phyloP scores from a whole-genome alignment of 2,329 filamentous ascomycete species.

The Pseudogymnoascus verrucosus region DNA sequence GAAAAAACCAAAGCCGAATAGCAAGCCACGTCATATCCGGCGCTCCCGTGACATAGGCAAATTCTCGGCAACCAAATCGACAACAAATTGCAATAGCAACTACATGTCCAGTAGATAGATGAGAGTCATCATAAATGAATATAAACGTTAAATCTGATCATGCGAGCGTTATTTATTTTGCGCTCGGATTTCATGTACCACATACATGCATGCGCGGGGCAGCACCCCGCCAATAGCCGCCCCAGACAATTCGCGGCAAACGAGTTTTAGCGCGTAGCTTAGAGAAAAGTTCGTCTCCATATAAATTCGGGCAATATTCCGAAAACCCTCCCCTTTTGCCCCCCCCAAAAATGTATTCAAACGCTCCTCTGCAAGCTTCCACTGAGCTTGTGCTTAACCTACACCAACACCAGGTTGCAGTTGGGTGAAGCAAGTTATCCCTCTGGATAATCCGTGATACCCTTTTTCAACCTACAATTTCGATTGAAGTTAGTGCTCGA shows the following conservation, averaged over 20 bases:
- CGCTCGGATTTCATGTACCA: not conserved
- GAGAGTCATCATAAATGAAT: not conserved
- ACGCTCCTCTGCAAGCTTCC: not conserved
- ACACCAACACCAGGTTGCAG: constrained; percentile 7
- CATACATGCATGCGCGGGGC: constrained; percentile 6
- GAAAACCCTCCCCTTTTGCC: constrained; percentile 5
- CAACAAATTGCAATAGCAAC: constrained; percentile 1
- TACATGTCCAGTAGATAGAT: not conserved
- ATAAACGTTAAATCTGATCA: not conserved
- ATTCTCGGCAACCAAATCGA: not conserved
- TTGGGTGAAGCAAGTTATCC: not conserved
- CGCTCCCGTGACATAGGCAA: not conserved
- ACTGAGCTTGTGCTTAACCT: constrained; percentile 1
- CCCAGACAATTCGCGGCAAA: constrained; percentile 5
- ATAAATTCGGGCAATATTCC: constrained; percentile 1
- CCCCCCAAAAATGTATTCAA: constrained; percentile 5
- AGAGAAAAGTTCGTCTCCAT: constrained; percentile 6
- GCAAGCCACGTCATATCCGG: not conserved
- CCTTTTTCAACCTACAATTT: constrained; percentile 7
- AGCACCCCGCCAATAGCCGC: constrained; percentile 6
- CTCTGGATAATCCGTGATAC: not conserved
- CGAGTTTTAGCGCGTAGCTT: constrained; percentile 3
- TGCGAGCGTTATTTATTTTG: not conserved
- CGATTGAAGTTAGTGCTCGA: constrained; percentile 1
- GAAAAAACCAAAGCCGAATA: not conserved